phyloP scores from a whole-genome alignment of 495 filamentous ascomycete species.

The Tetracladium marchalianum region DNA sequence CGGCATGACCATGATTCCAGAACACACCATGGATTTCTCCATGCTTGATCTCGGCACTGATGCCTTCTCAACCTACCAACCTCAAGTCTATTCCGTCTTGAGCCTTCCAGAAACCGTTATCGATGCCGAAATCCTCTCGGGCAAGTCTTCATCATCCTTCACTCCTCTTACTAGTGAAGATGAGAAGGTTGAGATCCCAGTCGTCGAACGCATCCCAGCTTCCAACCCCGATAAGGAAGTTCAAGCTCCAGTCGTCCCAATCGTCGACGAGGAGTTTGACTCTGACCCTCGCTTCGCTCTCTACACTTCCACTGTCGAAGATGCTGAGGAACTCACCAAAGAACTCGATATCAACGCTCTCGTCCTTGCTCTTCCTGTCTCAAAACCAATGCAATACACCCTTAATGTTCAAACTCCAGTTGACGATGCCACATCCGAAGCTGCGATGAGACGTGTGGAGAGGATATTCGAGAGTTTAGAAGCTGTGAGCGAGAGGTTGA shows the following conservation, averaged over 20 bases:
- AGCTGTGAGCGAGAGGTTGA: slow-evolving; percentile 27
- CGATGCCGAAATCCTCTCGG: slow-evolving; percentile 51
- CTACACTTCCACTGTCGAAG: slow-evolving; percentile 34
- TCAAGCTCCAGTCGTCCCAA: slow-evolving; percentile 18
- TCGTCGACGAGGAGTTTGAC: slow-evolving; percentile 43
- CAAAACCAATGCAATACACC: slow-evolving; percentile 50
- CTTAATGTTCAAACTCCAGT: slow-evolving; percentile 38
- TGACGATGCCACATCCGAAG: slow-evolving; percentile 29
- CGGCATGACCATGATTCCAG: slow-evolving; percentile 66
- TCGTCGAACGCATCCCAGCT: slow-evolving; percentile 33
- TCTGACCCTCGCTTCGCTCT: slow-evolving; percentile 52
- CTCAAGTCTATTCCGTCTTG: slow-evolving; percentile 71
- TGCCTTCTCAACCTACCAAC: slow-evolving; percentile 52
- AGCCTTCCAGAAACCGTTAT: slow-evolving; percentile 60
- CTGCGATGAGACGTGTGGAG: slow-evolving; percentile 31
- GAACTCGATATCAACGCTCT: slow-evolving; percentile 24
- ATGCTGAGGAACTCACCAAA: slow-evolving; percentile 11
- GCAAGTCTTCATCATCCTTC: slow-evolving; percentile 48
- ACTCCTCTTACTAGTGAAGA: slow-evolving; percentile 29
- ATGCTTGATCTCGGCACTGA: slow-evolving; percentile 44
- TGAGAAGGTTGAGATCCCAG: slow-evolving; percentile 40
- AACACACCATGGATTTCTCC: slow-evolving; percentile 57
- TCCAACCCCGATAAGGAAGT: slow-evolving; percentile 22
- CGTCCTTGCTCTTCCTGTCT: slow-evolving; percentile 44
- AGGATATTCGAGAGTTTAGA: slow-evolving; percentile 31